Base-by-base conservation (phyloP, 345 rosid species). In the Gossypium herbaceum region DNA sequence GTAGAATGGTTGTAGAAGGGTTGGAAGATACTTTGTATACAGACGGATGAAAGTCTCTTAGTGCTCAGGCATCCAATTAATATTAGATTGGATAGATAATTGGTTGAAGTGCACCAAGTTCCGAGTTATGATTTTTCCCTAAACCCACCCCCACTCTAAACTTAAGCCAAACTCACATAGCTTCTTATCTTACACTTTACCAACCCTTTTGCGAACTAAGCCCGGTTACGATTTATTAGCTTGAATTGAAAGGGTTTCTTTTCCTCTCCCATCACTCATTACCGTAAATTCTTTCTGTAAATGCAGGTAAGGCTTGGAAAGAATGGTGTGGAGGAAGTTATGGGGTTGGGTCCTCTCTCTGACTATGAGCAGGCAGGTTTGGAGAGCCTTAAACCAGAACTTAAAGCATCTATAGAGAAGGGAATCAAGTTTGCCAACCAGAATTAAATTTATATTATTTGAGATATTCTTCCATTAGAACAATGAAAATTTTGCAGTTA, bases 291-390 rank as follows among this genome's bases (percentile, higher is more conserved):
- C 57, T 4, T 2, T 71, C 4, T 34, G 2, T 39, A 1, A 73
- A 67, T 72, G 79, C 92, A 91, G 97, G 94, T 93, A 77, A 86
- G 85, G 81, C 84, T 91, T 2, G 98, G 97, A 47, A 91, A 87
- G 93, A 85, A 87, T 15, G 94, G 97, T 2, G 94, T 88, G 63
- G 94, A 89, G 72, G 94, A 91, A 84, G 86, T 93, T 45, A 57
- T 88, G 16, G 94, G 89, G 22, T 75, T 93, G 77, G 97, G 98
- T n/a, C 50, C 92, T 15, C 85, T 93, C 16, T 93, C 97, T 0
- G 94, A 88, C 78, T 90, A 12, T 9, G 97, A 91, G 76, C 86
- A 87, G 76, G 85, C 86, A 76, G 93, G 94, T 25, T 76, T 91
- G 77, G 92, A 88, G 77, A 84, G 58, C 56, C 84, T 93, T 71